A percentile compares a stretch with the other conserved stretches of the same genome.
Evolutionary conservation across 2,329 filamentous ascomycete species (phyloP).

Genomic region (Aspergillus ruber): DNA sequence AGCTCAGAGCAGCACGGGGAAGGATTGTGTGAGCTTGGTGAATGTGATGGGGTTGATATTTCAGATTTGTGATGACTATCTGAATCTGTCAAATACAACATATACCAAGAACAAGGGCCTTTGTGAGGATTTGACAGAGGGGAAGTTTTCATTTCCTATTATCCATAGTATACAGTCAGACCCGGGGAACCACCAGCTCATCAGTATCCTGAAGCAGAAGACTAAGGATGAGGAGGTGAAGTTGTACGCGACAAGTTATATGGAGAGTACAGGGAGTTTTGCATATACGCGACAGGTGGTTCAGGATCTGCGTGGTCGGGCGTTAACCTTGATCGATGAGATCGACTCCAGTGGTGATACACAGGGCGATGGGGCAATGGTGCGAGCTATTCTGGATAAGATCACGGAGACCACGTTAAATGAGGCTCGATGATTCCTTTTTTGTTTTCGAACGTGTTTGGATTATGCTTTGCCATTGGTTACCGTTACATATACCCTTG

Average conservation of each 20-base stretch:
- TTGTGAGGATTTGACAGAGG: slow-evolving; percentile 92
- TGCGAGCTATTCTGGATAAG: slow-evolving; percentile 63
- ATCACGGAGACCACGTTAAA: slow-evolving; percentile 45
- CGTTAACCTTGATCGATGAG: slow-evolving; percentile 56
- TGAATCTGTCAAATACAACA: slow-evolving; percentile 66
- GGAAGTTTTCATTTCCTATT: slow-evolving; percentile 93
- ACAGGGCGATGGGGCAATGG: slow-evolving; percentile 49
- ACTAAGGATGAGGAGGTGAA: slow-evolving; percentile 83
- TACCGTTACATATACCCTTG: neutral
- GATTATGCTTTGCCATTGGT: neutral
- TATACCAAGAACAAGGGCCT: slow-evolving; percentile 88
- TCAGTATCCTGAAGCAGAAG: slow-evolving; percentile 90
- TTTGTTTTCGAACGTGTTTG: neutral
- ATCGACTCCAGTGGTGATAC: slow-evolving; percentile 50
- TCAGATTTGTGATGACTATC: slow-evolving; percentile 64
- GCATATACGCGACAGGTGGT: slow-evolving; percentile 71
- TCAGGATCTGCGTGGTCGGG: slow-evolving; percentile 56
- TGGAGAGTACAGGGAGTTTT: slow-evolving; percentile 86
- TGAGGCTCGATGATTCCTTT: slow-evolving; percentile 6
- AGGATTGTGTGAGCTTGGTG: slow-evolving; percentile 58
- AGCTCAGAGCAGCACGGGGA: slow-evolving; percentile 32
- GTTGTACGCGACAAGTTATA: slow-evolving; percentile 80
- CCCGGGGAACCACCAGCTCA: slow-evolving; percentile 56
- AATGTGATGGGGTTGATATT: slow-evolving; percentile 47
- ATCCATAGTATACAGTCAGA: slow-evolving; percentile 81